phyloP scores from a whole-genome alignment of 306 rosid genomes.

The Ceratonia siliqua region DNA sequence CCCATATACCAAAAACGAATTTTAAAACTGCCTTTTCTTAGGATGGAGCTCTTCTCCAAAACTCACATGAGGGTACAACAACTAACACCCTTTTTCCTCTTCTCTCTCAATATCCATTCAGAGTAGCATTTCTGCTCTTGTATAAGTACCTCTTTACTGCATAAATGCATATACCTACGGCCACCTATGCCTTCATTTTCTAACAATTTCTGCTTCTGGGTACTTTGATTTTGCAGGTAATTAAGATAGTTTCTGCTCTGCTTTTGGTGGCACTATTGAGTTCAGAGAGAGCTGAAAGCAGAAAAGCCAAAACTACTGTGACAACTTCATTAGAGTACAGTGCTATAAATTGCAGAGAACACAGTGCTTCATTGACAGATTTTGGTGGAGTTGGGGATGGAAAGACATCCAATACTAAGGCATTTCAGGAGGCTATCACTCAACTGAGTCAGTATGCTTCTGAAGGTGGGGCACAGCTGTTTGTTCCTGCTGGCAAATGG shows the following conservation, averaged over 20 bases:
- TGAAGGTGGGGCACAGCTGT: conserved; percentile 60
- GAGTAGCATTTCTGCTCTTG: not conserved
- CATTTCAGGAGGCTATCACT: conserved; percentile 59
- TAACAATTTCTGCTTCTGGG: not conserved
- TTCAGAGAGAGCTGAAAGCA: conserved; percentile 50
- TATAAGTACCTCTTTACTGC: not conserved
- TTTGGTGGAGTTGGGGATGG: conserved; percentile 92
- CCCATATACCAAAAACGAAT: conserved; percentile 30
- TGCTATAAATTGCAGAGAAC: conserved; percentile 66
- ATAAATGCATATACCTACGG: no score
- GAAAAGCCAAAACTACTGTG: conserved; percentile 22
- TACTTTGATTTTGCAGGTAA: conserved; percentile 35
- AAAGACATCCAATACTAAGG: conserved; percentile 64
- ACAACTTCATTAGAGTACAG: conserved; percentile 50
- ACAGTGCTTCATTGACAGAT: conserved; percentile 67
- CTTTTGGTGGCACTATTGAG: conserved; percentile 42
- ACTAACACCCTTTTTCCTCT: conserved; percentile 25
- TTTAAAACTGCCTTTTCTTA: conserved; percentile 33
- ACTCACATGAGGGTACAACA: conserved; percentile 32
- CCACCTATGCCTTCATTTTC: not conserved
- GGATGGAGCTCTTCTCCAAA: conserved; percentile 42
- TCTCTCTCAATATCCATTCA: conserved; percentile 3
- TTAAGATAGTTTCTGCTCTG: conserved; percentile 29
- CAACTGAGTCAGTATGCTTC: conserved; percentile 55
- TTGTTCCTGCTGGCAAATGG: conserved; percentile 85